These are phyloP conservation scores for Salvia miltiorrhiza DNA, from an alignment of 257 asterid species.

Conservation along the genomic window DNA sequence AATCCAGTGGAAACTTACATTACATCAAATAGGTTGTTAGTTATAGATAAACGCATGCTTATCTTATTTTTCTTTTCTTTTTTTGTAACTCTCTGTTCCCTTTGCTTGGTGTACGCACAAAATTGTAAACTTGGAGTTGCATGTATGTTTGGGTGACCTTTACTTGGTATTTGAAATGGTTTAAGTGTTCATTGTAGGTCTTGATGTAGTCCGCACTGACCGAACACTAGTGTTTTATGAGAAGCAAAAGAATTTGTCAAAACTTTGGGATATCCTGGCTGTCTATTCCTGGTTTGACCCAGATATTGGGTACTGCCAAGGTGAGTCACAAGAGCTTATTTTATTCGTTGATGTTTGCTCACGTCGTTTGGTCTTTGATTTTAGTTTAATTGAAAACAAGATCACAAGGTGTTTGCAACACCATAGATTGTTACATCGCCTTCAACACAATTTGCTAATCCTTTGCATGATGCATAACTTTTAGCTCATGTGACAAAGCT, in stretches of 20 bases:
- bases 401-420: not conserved
- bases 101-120: not conserved
- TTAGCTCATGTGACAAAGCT: not conserved
- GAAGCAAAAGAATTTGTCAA: conserved; percentile 76
- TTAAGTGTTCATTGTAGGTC: conserved; percentile 49
- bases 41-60: conserved; percentile 14
- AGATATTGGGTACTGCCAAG: conserved; percentile 96
- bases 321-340: conserved; percentile 38
- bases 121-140: not conserved
- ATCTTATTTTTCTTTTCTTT: not conserved
- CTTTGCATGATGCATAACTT: not conserved
- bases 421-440: not conserved
- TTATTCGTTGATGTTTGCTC: not conserved
- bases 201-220: conserved; percentile 91
- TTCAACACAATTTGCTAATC: not conserved
- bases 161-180: conserved; percentile 20
- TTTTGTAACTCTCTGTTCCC: not conserved
- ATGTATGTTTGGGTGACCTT: conserved; percentile 2
- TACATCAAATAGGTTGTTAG: conserved; percentile 91
- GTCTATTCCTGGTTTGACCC: conserved; percentile 86
- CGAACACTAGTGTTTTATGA: conserved; percentile 77
- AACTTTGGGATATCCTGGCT: conserved; percentile 91
- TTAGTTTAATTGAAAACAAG: not conserved
- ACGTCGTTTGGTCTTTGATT: not conserved
- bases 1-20: conserved; percentile 84